Percentiles rank a stretch among this genome's conserved stretches.
Conservation (phyloP, 371 early-diverging fungal species). For the Rhizopus stolonifer region DNA sequence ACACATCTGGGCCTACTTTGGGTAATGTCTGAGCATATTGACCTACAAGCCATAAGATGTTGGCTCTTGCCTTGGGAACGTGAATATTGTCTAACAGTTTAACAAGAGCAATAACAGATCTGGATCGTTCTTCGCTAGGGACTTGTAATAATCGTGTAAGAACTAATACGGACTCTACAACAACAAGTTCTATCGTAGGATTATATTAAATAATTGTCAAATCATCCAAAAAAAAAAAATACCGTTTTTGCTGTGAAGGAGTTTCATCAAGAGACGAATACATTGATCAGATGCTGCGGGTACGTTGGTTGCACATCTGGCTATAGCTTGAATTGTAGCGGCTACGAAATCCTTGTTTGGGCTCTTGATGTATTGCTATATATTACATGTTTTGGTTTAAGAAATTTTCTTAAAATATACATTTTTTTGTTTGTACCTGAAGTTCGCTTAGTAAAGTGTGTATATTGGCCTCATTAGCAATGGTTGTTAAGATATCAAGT, state of each 20-base stretch:
- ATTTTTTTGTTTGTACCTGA: constrained; percentile 24
- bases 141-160: constrained; percentile 72
- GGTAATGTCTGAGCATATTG: constrained; percentile 64
- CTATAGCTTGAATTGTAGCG: constrained; percentile 73
- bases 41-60: constrained; percentile 85
- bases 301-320: constrained; percentile 64
- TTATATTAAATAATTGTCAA: too few relatives aligned
- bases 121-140: constrained; percentile 48
- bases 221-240: too few relatives aligned
- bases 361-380: constrained; percentile 71
- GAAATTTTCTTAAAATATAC: neutral
- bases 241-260: constrained; percentile 75
- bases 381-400: neutral
- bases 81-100: constrained; percentile 67
- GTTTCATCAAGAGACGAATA: constrained; percentile 60
- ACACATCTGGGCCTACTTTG: constrained; percentile 77
- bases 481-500: constrained; percentile 76
- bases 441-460: constrained; percentile 51
- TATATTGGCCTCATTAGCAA: constrained; percentile 66
- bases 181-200: constrained; percentile 65
- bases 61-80: constrained; percentile 68
- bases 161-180: constrained; percentile 77
- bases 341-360: constrained; percentile 71
- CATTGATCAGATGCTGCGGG: constrained; percentile 64
- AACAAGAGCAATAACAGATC: constrained; percentile 64